These are phyloP conservation scores for Ganoderma leucocontextum DNA, from an alignment of 1,284 basidiomycete genomes.

Conservation along the genomic window DNA sequence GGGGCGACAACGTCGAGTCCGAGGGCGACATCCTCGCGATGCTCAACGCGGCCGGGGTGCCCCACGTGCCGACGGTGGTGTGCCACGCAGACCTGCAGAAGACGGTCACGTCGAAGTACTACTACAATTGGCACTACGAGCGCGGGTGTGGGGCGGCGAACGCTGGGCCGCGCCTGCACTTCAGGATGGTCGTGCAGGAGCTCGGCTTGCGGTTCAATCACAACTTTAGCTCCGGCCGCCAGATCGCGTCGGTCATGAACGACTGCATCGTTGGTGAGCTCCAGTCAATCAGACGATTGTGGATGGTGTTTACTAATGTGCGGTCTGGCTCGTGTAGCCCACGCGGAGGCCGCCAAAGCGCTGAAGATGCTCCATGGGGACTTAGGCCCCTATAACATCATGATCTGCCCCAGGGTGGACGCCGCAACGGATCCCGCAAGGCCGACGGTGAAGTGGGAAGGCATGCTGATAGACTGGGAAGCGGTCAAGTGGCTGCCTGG, in stretches of 20 bases:
- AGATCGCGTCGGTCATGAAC: not conserved
- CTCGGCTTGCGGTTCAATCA: not conserved
- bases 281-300: not conserved
- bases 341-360: constrained; percentile 11
- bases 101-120: not conserved
- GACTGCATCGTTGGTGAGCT: not conserved
- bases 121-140: not conserved
- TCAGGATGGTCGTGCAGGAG: not conserved
- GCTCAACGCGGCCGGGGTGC: constrained; percentile 8
- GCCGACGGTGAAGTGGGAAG: constrained; percentile 11
- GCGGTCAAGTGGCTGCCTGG: not conserved
- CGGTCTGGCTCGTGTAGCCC: constrained; percentile 1
- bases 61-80: constrained; percentile 19
- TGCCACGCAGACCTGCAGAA: constrained; percentile 15
- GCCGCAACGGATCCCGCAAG: not conserved
- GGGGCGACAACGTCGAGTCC: not conserved
- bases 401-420: constrained; percentile 9
- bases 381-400: constrained; percentile 12
- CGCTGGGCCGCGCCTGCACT: not conserved
- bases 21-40: constrained; percentile 7
- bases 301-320: not conserved
- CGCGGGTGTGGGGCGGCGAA: not conserved
- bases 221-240: not conserved
- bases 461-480: constrained; percentile 25
- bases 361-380: constrained; percentile 15